Evolutionary conservation across 805 yeast genomes (phyloP).

Genomic region (Wickerhamiella occidentalis): DNA sequence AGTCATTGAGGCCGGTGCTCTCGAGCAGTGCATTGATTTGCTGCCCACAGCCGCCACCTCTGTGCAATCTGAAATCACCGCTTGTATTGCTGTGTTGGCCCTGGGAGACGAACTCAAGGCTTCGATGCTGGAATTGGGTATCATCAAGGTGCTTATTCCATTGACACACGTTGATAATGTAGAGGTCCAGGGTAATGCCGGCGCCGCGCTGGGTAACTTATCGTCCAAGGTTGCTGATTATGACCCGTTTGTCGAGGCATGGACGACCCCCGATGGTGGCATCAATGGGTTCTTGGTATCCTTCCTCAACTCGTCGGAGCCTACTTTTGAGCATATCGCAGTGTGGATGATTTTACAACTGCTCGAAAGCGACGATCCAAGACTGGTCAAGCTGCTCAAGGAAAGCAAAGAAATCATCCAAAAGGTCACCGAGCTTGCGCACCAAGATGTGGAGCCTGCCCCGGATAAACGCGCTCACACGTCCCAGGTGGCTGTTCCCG

Average conservation of each 20-base stretch:
- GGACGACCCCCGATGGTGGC: slow-evolving; percentile 76
- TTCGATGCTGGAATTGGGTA: slow-evolving; percentile 68
- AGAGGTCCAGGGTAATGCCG: slow-evolving; percentile 96
- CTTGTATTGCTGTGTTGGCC: slow-evolving; percentile 94
- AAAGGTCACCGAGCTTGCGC: slow-evolving; percentile 28
- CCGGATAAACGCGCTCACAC: slow-evolving; percentile 24
- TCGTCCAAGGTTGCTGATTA: slow-evolving; percentile 85
- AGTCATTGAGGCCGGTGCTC: slow-evolving; percentile 89
- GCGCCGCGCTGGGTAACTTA: slow-evolving; percentile 93
- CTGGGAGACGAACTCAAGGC: slow-evolving; percentile 89
- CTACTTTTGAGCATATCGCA: slow-evolving; percentile 96
- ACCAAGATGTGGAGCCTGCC: slow-evolving; percentile 19
- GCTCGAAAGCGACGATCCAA: slow-evolving; percentile 72
- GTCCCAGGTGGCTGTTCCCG: slow-evolving; percentile 29
- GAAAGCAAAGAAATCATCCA: slow-evolving; percentile 26
- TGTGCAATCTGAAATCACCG: slow-evolving; percentile 92
- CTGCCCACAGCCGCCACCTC: slow-evolving; percentile 68
- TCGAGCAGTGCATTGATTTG: slow-evolving; percentile 80
- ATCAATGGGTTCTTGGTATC: slow-evolving; percentile 69
- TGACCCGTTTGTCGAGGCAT: slow-evolving; percentile 60
- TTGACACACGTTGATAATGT: slow-evolving; percentile 76
- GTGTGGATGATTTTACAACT: slow-evolving; percentile 92
- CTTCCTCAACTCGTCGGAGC: slow-evolving; percentile 70
- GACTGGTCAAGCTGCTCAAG: slow-evolving; percentile 30
- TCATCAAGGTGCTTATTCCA: slow-evolving; percentile 81